Evolutionary conservation across 2,329 filamentous ascomycete species (phyloP).

Genomic region (Achaetomium macrosporum): DNA sequence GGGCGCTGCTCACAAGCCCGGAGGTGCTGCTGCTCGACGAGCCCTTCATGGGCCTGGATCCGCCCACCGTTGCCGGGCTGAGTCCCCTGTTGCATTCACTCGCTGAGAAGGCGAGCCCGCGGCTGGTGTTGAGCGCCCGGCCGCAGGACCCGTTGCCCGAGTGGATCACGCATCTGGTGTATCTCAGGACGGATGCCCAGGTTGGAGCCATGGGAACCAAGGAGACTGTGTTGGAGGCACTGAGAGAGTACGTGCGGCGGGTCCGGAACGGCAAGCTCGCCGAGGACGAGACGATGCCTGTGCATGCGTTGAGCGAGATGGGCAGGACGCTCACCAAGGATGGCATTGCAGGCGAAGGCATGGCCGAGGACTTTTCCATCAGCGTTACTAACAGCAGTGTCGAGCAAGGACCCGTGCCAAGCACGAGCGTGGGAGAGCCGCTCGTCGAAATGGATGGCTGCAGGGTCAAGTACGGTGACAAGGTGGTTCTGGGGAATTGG

Average conservation of each 20-base stretch:
- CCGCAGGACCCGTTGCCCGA: constrained; percentile 83
- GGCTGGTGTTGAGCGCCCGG: constrained; percentile 69
- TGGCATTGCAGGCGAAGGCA: constrained; percentile 34
- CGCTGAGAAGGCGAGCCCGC: constrained; percentile 59
- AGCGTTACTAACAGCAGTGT: constrained; percentile 1
- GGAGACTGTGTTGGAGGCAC: constrained; percentile 50
- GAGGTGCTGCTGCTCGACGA: constrained; percentile 85
- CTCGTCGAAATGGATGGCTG: constrained; percentile 86
- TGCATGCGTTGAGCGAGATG: constrained; percentile 45
- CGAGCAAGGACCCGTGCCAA: background rate
- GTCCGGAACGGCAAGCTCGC: constrained; percentile 39
- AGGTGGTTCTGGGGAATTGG: constrained; percentile 78
- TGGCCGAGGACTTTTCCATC: constrained; percentile 30
- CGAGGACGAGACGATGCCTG: constrained; percentile 45
- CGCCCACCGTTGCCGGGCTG: constrained; percentile 66
- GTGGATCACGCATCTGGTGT: constrained; percentile 83
- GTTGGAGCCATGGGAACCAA: constrained; percentile 62
- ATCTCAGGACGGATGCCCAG: constrained; percentile 61
- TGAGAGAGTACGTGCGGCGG: constrained; percentile 43
- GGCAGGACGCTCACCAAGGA: constrained; percentile 40
- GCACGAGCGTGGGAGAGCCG: constrained; percentile 50
- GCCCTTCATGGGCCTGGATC: constrained; percentile 94
- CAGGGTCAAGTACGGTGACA: constrained; percentile 71
- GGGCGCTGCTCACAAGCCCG: constrained; percentile 71
- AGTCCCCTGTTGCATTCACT: constrained; percentile 65